A percentile compares a stretch with the other conserved stretches of the same genome.
These are phyloP conservation scores for Salix dunnii DNA, from an alignment of 345 rosid genomes.

Conservation along the genomic window DNA sequence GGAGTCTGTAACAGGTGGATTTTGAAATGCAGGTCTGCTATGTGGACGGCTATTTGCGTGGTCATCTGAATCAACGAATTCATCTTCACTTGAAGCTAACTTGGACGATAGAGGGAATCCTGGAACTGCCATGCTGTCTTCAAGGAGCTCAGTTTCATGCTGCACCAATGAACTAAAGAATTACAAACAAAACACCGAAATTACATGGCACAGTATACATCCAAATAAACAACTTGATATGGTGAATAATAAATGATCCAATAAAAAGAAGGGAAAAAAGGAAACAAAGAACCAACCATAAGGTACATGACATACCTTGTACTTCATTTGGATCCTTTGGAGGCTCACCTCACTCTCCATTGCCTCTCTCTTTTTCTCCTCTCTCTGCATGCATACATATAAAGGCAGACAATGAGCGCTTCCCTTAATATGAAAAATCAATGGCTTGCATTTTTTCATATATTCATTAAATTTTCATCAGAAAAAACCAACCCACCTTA, in stretches of 20 bases:
- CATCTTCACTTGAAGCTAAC: conserved; percentile 88
- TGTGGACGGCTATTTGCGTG: conserved; percentile 54
- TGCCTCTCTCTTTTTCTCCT: conserved; percentile 90
- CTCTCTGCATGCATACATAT: conserved; percentile 56
- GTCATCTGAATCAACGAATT: conserved; percentile 84
- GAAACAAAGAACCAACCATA: not conserved
- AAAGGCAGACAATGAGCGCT: conserved; percentile 12
- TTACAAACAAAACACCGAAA: not conserved
- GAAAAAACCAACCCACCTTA: conserved; percentile 52
- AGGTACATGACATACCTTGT: conserved; percentile 47
- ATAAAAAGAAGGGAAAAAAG: not conserved
- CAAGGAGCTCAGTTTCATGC: conserved; percentile 88
- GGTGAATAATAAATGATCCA: not conserved
- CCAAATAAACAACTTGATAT: not conserved
- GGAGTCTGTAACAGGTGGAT: conserved; percentile 48
- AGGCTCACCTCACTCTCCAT: conserved; percentile 84
- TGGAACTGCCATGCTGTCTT: conserved; percentile 65
- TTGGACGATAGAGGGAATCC: conserved; percentile 64
- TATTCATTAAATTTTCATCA: not conserved
- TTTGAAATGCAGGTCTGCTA: conserved; percentile 40
- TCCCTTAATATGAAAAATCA: not conserved
- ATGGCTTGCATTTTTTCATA: not conserved
- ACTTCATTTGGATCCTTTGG: conserved; percentile 84
- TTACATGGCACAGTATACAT: not conserved
- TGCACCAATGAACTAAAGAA: conserved; percentile 16